phyloP scores from a whole-genome alignment of 108 stramenopile genomes.

The Conticribra weissflogii region DNA sequence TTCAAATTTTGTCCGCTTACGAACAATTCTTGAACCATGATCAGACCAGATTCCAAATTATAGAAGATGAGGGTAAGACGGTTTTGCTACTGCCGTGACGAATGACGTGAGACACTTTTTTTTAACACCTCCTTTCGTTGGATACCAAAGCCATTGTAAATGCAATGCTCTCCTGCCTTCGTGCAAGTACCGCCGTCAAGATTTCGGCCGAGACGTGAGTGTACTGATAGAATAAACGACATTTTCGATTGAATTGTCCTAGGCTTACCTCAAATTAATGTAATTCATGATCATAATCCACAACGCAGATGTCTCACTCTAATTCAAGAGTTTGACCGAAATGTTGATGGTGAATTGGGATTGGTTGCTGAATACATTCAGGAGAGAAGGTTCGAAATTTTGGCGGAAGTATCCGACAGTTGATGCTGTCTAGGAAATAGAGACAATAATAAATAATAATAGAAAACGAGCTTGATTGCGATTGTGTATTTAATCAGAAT shows the following conservation, averaged over 20 bases:
- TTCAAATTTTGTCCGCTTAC: conserved; percentile 33
- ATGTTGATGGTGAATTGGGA: conserved; percentile 21
- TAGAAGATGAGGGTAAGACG: conserved; percentile 29
- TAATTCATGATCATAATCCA: not conserved
- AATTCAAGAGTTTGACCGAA: conserved; percentile 34
- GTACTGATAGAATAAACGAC: not conserved
- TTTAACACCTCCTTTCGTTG: not conserved
- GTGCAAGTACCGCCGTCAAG: not conserved
- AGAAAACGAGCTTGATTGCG: too few species aligned
- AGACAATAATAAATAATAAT: not conserved
- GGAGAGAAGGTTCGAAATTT: conserved; percentile 7
- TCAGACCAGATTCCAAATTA: conserved; percentile 32
- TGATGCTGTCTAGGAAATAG: not conserved
- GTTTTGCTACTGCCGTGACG: not conserved
- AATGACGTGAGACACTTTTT: not conserved
- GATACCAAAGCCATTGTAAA: conserved; percentile 18
- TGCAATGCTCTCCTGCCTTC: conserved; percentile 27
- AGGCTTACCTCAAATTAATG: not conserved
- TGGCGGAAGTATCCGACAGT: not conserved
- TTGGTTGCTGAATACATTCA: conserved; percentile 6
- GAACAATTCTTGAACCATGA: conserved; percentile 30
- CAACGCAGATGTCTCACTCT: conserved; percentile 21
- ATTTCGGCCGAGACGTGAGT: conserved; percentile 27
- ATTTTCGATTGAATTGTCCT: not conserved
- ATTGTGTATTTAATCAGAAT: too few species aligned